These are phyloP conservation scores for Ogataea dorogensis DNA, from an alignment of 805 yeast genomes.

Conservation along the genomic window DNA sequence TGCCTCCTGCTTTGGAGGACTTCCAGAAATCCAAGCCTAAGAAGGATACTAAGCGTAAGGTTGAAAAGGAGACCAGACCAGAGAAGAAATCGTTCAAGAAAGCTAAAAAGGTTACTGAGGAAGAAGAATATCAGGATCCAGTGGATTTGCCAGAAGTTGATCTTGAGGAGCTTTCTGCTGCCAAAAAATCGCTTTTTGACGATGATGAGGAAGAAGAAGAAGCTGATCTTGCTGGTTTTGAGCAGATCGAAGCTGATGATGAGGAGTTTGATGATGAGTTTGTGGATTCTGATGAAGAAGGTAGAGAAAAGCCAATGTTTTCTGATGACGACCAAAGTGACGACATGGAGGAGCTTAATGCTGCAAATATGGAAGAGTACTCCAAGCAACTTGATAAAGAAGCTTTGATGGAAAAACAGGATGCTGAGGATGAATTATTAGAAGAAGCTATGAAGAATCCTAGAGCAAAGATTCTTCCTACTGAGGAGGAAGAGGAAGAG, in stretches of 20 bases:
- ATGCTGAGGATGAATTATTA: conserved; percentile 59
- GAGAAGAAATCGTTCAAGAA: conserved; percentile 33
- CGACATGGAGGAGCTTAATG: conserved; percentile 70
- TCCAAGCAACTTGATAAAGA: conserved; percentile 64
- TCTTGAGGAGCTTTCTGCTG: conserved; percentile 60
- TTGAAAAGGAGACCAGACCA: conserved; percentile 39
- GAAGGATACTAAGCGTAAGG: conserved; percentile 35
- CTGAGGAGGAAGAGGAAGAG: conserved; percentile 60
- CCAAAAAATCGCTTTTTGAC: conserved; percentile 75
- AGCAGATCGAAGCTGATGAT: conserved; percentile 40
- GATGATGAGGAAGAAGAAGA: conserved; percentile 52
- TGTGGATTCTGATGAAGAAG: conserved; percentile 58
- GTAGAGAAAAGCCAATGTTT: conserved; percentile 66
- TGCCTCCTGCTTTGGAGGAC: conserved; percentile 87
- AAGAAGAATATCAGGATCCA: conserved; percentile 37
- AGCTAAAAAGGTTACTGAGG: conserved; percentile 26
- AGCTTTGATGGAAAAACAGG: conserved; percentile 57
- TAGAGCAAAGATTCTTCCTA: conserved; percentile 74
- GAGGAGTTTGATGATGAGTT: conserved; percentile 41
- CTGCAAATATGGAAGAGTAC: conserved; percentile 78
- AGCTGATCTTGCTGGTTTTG: conserved; percentile 34
- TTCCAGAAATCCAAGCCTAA: conserved; percentile 49
- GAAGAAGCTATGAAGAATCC: conserved; percentile 63
- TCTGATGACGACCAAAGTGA: conserved; percentile 76
- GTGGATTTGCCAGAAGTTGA: conserved; percentile 64